Percentiles rank a stretch among this genome's conserved stretches.
Evolutionary conservation across 2,329 filamentous ascomycete genomes (phyloP).

Genomic region (Aspergillus aculeatus): DNA sequence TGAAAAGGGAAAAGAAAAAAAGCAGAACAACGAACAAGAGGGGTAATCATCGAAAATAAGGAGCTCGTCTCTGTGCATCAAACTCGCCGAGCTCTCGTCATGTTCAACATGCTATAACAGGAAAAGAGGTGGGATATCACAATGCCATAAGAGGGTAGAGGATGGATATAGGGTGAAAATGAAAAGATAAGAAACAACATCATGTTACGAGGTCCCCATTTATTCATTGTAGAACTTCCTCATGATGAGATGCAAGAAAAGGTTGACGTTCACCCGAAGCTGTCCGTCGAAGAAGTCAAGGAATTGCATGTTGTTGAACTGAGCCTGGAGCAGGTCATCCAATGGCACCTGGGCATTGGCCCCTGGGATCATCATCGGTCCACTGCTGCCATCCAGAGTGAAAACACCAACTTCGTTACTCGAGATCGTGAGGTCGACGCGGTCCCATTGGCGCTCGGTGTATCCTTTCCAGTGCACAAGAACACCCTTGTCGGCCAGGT

Average conservation of each 20-base stretch:
- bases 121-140: conserved; percentile 13
- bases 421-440: conserved; percentile 89
- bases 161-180: conserved; percentile 4
- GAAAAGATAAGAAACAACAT: conserved; percentile 18
- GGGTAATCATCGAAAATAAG: conserved; percentile 1
- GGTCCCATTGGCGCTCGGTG: conserved; percentile 78
- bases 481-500: conserved; percentile 88
- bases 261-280: conserved; percentile 89
- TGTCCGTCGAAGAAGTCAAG: conserved; percentile 90
- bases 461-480: conserved; percentile 89
- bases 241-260: conserved; percentile 94
- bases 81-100: conserved; percentile 4
- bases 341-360: conserved; percentile 85
- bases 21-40: conserved; percentile 3
- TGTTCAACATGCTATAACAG: conserved; percentile 14
- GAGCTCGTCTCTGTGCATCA: not conserved
- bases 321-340: conserved; percentile 90
- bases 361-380: conserved; percentile 93
- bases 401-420: conserved; percentile 95
- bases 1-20: not conserved
- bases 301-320: conserved; percentile 96
- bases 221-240: conserved; percentile 86
- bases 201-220: conserved; percentile 14
- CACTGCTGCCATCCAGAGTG: conserved; percentile 83
- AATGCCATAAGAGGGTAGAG: conserved; percentile 6